A percentile compares a stretch with the other conserved stretches of the same genome.
These are phyloP conservation scores for Didymella glomerata DNA, from an alignment of 2,329 filamentous ascomycete species.

Conservation along the genomic window DNA sequence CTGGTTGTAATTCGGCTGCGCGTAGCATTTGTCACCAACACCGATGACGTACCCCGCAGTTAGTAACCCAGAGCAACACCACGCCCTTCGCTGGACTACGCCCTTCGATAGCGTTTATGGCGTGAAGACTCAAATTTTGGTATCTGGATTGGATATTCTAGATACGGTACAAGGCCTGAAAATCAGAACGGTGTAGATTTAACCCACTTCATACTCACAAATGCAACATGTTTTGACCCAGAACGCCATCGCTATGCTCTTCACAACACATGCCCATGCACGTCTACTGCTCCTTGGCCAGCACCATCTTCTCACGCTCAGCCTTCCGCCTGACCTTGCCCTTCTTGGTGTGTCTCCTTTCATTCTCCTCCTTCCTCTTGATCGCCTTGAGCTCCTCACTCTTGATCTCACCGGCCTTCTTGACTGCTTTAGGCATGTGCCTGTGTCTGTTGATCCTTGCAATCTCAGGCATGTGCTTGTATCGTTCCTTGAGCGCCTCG, in stretches of 20 bases:
- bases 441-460: constrained; percentile 88
- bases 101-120: neutral
- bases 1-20: neutral
- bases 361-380: constrained; percentile 92
- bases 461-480: constrained; percentile 96
- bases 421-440: constrained; percentile 89
- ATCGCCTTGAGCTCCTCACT: constrained; percentile 83
- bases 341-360: constrained; percentile 88
- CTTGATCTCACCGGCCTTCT: constrained; percentile 98
- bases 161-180: neutral
- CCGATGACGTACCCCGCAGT: constrained; percentile 12
- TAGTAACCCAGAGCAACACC: neutral
- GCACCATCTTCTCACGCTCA: constrained; percentile 92
- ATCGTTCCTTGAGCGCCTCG: constrained; percentile 80
- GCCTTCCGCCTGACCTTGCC: constrained; percentile 75
- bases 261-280: constrained; percentile 13
- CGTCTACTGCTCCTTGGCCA: constrained; percentile 69
- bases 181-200: neutral
- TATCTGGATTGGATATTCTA: constrained; percentile 15
- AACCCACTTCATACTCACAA: constrained; percentile 6
- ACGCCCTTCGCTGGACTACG: neutral
- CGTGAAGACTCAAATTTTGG: neutral
- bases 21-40: constrained; percentile 9
- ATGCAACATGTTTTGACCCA: constrained; percentile 16
- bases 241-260: constrained; percentile 50